Base-by-base conservation (phyloP, 2,329 filamentous ascomycete species). In the Polytolypa hystricis region DNA sequence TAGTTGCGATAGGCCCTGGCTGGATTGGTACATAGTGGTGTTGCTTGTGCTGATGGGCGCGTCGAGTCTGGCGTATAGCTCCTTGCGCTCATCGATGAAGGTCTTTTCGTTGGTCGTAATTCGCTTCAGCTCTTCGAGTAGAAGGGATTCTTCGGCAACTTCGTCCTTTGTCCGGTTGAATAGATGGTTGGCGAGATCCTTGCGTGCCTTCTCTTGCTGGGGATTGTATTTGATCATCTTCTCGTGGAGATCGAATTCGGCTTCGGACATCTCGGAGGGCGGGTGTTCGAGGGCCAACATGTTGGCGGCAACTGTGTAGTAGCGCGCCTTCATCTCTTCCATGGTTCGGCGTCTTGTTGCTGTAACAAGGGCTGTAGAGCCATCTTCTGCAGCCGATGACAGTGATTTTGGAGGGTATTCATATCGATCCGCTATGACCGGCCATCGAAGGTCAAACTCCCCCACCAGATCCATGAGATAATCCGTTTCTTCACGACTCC, bases 401-500 rank as follows among this genome's bases (percentile, higher is more conserved):
- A 46, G 40, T 2, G 42, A 33, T 12, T 48, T 52, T 2, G 54
- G 50, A 41, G 61, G 55, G 39, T 54, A 93, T 37, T 93, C 84
- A 62, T 95, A 98, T 40, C 89, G 82, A 58, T 98, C 91, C 69
- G 81, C 84, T 42, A 98, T 84, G 11, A 96, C 59, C 3, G 89
- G 73, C 86, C 91, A 98, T 47, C 91, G 79, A 42, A 94, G 70
- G 53, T 93, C 85, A 53, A 79, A 94, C 31, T 87, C 81, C 39
- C 71, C 71, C 10, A 77, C 83, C 23, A 89, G 57, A 3, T 74
- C 66, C 55, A 96, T 73, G 44, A 98, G 62, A 54, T 95, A 95
- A 55, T 95, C 86, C 6, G 91, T 98, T 62, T 98, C 91, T 50
- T 91, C 81, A 52, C 81, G 84, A 10, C 82, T 80, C 91, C 91